phyloP scores from a whole-genome alignment of 1,139 yeast genomes.

The Nakaseomyces nivariensis region DNA sequence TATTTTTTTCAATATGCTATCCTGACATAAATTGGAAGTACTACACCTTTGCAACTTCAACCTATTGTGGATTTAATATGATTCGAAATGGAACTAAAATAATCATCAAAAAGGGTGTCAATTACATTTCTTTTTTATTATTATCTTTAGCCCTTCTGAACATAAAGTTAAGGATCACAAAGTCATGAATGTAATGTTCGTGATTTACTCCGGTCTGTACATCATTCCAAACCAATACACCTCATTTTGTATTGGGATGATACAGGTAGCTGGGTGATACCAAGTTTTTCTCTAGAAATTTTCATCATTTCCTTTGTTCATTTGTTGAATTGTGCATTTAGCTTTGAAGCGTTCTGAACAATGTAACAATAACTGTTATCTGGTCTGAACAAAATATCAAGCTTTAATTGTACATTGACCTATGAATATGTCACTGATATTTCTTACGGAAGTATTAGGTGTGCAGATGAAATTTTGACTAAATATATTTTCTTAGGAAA shows the following conservation, averaged over 20 bases:
- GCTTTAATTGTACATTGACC: too few species aligned
- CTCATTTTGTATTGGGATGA: conserved; percentile 16
- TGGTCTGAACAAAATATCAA: too few species aligned
- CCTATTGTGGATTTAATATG: not conserved
- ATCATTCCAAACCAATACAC: conserved; percentile 7
- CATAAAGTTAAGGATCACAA: conserved; percentile 8
- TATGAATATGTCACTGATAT: too few species aligned
- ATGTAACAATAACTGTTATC: too few species aligned
- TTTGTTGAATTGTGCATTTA: too few species aligned
- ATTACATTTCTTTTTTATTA: conserved; percentile 8
- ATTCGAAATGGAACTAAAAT: not conserved
- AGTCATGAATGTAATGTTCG: not conserved
- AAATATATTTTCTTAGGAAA: not conserved
- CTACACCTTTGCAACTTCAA: not conserved
- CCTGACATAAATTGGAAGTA: not conserved
- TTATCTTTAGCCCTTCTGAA: conserved; percentile 21
- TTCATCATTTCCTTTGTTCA: not conserved
- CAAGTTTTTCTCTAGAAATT: conserved; percentile 11
- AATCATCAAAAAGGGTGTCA: not conserved
- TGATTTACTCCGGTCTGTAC: conserved; percentile 25
- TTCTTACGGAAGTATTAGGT: too few species aligned
- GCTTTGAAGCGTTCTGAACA: too few species aligned
- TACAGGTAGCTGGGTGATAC: conserved; percentile 28
- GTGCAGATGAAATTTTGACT: too few species aligned
- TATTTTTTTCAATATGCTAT: not conserved